phyloP scores from a whole-genome alignment of 2,329 filamentous ascomycete species.

The Mycogone perniciosa region DNA sequence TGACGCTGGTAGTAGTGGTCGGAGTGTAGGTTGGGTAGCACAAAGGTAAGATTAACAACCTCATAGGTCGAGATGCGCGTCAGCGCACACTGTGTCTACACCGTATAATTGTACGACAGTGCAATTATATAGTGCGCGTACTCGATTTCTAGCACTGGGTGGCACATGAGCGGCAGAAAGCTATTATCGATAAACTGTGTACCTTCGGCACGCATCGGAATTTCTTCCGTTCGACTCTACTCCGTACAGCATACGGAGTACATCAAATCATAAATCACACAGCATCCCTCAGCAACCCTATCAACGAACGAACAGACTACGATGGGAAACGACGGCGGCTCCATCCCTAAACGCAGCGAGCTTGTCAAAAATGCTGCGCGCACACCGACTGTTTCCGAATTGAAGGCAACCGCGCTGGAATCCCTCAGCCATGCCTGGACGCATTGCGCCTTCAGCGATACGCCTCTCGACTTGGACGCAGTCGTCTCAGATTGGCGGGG shows the following conservation, averaged over 20 bases:
- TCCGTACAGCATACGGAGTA: not conserved
- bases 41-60: slow-evolving; percentile 6
- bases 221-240: not conserved
- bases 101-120: not conserved
- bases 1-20: slow-evolving; percentile 4
- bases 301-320: slow-evolving; percentile 2
- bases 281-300: not conserved
- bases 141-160: not conserved
- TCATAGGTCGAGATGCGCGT: slow-evolving; percentile 7
- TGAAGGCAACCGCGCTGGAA: slow-evolving; percentile 84
- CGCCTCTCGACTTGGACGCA: slow-evolving; percentile 59
- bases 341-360: slow-evolving; percentile 90
- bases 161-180: slow-evolving; percentile 12
- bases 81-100: slow-evolving; percentile 4
- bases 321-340: slow-evolving; percentile 98
- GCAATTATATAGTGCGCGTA: not conserved
- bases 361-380: slow-evolving; percentile 91
- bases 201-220: not conserved
- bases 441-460: slow-evolving; percentile 78
- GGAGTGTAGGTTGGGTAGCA: slow-evolving; percentile 8
- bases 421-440: slow-evolving; percentile 82
- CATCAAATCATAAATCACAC: not conserved
- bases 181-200: slow-evolving; percentile 9
- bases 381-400: slow-evolving; percentile 71
- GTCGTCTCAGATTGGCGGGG: slow-evolving; percentile 82